Percentiles rank a stretch among this genome's conserved stretches.
These are phyloP conservation scores for Aurifilum marmelostoma DNA, from an alignment of 2,329 filamentous ascomycete species.

Conservation along the genomic window DNA sequence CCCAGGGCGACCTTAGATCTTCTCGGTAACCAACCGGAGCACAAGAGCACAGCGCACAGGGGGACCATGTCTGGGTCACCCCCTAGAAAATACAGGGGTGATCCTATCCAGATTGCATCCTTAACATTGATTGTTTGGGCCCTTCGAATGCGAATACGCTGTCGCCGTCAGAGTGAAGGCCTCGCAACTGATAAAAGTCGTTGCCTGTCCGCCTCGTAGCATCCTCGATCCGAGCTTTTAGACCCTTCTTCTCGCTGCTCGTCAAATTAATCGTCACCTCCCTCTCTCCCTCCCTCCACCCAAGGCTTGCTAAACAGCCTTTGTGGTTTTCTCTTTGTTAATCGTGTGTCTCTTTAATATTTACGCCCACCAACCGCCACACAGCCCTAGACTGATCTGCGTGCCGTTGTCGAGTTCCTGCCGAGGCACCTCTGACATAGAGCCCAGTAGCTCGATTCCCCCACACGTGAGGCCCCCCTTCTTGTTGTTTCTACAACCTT, in stretches of 20 bases:
- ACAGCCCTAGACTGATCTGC: not conserved
- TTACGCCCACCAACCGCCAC: not conserved
- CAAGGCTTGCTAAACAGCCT: too few species aligned
- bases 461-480: not conserved
- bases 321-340: too few species aligned
- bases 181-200: slow-evolving; percentile 6
- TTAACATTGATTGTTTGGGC: not conserved
- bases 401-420: not conserved
- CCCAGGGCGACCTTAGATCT: not conserved
- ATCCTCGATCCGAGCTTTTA: not conserved
- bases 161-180: not conserved
- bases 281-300: too few species aligned
- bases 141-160: not conserved
- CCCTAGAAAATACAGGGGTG: not conserved
- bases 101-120: not conserved
- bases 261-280: not conserved
- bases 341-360: not conserved
- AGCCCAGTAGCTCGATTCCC: not conserved
- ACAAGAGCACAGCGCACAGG: not conserved
- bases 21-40: not conserved
- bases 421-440: not conserved
- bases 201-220: not conserved
- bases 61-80: not conserved
- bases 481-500: not conserved
- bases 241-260: not conserved